phyloP scores from a whole-genome alignment of 192 early-diverging fungal species.

The Obelidium mucronatum region DNA sequence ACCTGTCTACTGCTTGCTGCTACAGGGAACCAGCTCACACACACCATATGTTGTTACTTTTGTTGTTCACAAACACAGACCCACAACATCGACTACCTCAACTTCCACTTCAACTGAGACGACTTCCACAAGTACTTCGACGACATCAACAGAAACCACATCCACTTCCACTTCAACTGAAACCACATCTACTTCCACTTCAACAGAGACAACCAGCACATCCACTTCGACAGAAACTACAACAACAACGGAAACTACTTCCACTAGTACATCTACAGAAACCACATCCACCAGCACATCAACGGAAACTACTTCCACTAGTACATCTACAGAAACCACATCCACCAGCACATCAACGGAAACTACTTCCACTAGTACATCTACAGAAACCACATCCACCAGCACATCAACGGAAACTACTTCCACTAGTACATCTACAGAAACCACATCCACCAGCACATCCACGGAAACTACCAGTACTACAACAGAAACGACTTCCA shows the following conservation, averaged over 20 bases:
- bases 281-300: not conserved
- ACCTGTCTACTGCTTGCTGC: no score
- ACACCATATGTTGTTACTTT: not conserved
- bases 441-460: not conserved
- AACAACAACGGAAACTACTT: not conserved
- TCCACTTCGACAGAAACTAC: slow-evolving; percentile 16
- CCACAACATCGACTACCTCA: not conserved
- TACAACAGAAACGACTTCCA: not conserved
- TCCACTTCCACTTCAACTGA: not conserved
- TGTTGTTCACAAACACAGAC: not conserved
- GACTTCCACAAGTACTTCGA: not conserved
- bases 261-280: slow-evolving; percentile 10
- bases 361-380: not conserved
- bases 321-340: not conserved
- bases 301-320: not conserved
- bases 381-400: not conserved
- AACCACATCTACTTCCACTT: not conserved
- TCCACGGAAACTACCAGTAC: not conserved
- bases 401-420: not conserved
- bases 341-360: not conserved
- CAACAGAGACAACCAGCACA: not conserved
- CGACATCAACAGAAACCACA: slow-evolving; percentile 8
- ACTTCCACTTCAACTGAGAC: not conserved
- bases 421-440: slow-evolving; percentile 1
- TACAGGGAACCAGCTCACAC: not conserved